Conservation (phyloP, 208 protist genomes). For the Acanthamoeba healyi region DNA sequence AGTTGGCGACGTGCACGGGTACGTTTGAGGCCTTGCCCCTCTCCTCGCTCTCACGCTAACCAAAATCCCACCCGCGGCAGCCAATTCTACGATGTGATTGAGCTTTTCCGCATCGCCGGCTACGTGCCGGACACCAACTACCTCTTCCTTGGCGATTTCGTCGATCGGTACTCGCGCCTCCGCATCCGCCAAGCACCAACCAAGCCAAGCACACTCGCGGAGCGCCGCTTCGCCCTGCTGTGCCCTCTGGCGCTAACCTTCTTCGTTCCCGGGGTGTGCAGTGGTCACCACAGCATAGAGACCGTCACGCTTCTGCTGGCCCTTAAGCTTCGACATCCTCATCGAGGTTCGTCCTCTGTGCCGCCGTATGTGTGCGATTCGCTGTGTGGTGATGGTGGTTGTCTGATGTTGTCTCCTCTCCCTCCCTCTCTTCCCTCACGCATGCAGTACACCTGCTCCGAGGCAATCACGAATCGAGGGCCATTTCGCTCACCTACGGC, state of each 20-base stretch:
- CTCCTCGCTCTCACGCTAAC: neutral
- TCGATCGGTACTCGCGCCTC: constrained; percentile 19
- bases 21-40: neutral
- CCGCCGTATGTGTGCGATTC: neutral
- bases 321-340: constrained; percentile 58
- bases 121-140: constrained; percentile 97
- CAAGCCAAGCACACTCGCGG: too few relatives aligned
- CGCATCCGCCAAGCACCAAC: too few relatives aligned
- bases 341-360: neutral
- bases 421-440: constrained; percentile 92
- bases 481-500: constrained; percentile 98
- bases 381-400: neutral
- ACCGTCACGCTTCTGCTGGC: constrained; percentile 80
- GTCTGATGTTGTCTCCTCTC: neutral
- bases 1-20: constrained; percentile 95
- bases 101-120: constrained; percentile 97
- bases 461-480: constrained; percentile 98
- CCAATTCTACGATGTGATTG: constrained; percentile 98
- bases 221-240: too few relatives aligned
- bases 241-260: constrained; percentile 90
- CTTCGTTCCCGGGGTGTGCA: constrained; percentile 86
- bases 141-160: constrained; percentile 96
- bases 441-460: constrained; percentile 96
- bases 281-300: constrained; percentile 88
- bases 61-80: neutral